Percentiles rank a stretch among this genome's conserved stretches.
Conservation (phyloP, 176 grass and related monocot species). For the Bolboschoenus planiculmis region DNA sequence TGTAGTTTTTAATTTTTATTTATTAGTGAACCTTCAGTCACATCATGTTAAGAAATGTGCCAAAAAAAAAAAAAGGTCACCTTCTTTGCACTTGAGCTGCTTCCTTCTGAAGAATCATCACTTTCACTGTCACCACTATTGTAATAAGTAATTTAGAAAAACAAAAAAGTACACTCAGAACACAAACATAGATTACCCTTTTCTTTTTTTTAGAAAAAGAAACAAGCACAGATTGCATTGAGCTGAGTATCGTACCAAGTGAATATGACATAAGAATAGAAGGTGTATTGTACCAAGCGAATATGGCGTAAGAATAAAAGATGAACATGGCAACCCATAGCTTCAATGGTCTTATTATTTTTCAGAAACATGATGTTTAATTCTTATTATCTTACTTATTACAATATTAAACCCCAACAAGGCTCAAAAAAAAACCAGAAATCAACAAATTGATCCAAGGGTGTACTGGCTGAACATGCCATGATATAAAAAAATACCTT, state of each 20-base stretch:
- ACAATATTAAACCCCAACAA: constrained; percentile 1
- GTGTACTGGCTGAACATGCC: background rate
- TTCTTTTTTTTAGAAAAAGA: background rate
- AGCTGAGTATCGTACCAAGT: background rate
- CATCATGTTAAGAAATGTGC: constrained; percentile 4
- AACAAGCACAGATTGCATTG: background rate
- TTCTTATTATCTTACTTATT: background rate
- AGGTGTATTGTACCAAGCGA: background rate
- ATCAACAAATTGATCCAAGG: background rate
- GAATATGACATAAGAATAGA: background rate
- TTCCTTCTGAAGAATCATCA: constrained; percentile 27
- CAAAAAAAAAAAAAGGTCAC: background rate
- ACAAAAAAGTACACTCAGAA: background rate
- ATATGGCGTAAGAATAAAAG: background rate
- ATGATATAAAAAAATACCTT: constrained; percentile 7
- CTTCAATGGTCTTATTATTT: background rate
- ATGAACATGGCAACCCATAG: background rate
- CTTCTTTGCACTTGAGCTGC: constrained; percentile 20
- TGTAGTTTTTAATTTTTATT: background rate
- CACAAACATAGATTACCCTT: background rate
- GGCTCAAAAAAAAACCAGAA: background rate
- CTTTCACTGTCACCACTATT: constrained; percentile 20
- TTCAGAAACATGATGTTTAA: background rate
- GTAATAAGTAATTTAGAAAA: background rate
- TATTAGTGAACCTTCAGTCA: background rate